phyloP scores from a whole-genome alignment of 1,284 basidiomycete genomes.

The Malassezia brasiliensis region DNA sequence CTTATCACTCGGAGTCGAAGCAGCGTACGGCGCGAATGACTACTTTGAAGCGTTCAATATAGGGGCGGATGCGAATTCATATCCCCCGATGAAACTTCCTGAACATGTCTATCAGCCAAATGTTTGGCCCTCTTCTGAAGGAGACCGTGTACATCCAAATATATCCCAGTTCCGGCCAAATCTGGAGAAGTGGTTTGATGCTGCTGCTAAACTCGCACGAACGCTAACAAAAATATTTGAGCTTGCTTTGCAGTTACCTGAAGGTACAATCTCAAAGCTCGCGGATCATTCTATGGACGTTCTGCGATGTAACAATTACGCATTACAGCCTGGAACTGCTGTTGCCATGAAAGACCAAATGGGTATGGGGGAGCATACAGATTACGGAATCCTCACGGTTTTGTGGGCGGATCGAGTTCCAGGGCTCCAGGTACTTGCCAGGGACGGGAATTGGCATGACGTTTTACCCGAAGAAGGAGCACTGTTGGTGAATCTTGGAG shows the following conservation, averaged over 20 bases:
- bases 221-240: background rate
- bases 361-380: slow-evolving; percentile 2
- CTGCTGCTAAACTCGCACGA: background rate
- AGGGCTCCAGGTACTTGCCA: background rate
- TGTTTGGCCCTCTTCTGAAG: background rate
- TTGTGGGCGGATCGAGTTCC: background rate
- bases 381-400: background rate
- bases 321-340: background rate
- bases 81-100: background rate
- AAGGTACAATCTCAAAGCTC: background rate
- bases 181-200: background rate
- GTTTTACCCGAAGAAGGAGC: background rate
- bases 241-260: background rate
- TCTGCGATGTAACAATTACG: background rate
- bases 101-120: background rate
- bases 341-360: background rate
- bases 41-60: background rate
- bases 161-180: background rate
- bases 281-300: background rate
- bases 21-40: background rate
- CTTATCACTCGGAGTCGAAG: background rate
- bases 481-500: background rate
- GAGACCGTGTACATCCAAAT: background rate
- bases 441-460: background rate
- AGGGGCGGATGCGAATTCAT: background rate